Conservation (phyloP, 495 filamentous ascomycete species). For the Xylaria flabelliformis region DNA sequence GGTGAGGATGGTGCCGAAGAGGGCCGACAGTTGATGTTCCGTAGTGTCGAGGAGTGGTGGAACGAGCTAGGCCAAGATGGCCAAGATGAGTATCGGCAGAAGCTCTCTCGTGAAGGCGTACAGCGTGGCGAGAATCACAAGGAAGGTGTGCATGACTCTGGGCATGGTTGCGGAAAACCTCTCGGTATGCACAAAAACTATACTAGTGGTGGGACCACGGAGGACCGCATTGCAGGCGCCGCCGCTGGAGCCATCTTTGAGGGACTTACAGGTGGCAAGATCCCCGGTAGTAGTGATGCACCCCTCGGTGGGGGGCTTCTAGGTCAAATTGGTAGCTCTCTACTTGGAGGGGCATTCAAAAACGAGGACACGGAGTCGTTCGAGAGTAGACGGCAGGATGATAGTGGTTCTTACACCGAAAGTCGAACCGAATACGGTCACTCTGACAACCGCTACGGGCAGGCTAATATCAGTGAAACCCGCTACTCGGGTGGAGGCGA, state of each 20-base stretch:
- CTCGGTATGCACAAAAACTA: slow-evolving; percentile 55
- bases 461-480: slow-evolving; percentile 54
- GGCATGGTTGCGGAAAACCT: slow-evolving; percentile 79
- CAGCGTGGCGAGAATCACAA: slow-evolving; percentile 78
- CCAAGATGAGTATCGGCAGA: slow-evolving; percentile 67
- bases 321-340: slow-evolving; percentile 51
- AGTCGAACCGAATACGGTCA: slow-evolving; percentile 53
- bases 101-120: slow-evolving; percentile 79
- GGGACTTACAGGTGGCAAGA: slow-evolving; percentile 49
- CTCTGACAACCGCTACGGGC: slow-evolving; percentile 53
- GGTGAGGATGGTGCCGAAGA: slow-evolving; percentile 76
- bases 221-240: slow-evolving; percentile 53
- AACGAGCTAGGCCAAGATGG: slow-evolving; percentile 63
- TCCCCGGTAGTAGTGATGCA: slow-evolving; percentile 38
- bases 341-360: slow-evolving; percentile 54
- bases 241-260: slow-evolving; percentile 55
- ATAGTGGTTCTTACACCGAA: slow-evolving; percentile 52
- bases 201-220: slow-evolving; percentile 42
- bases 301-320: slow-evolving; percentile 49
- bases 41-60: slow-evolving; percentile 83
- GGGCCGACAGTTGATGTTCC: slow-evolving; percentile 78
- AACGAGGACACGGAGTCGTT: slow-evolving; percentile 51
- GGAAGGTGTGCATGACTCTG: slow-evolving; percentile 80
- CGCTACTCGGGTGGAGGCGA: slow-evolving; percentile 51
- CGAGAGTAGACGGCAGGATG: slow-evolving; percentile 40